Evolutionary conservation across 768 basidiomycete species (phyloP).

Genomic region (Hydnum rufescens): DNA sequence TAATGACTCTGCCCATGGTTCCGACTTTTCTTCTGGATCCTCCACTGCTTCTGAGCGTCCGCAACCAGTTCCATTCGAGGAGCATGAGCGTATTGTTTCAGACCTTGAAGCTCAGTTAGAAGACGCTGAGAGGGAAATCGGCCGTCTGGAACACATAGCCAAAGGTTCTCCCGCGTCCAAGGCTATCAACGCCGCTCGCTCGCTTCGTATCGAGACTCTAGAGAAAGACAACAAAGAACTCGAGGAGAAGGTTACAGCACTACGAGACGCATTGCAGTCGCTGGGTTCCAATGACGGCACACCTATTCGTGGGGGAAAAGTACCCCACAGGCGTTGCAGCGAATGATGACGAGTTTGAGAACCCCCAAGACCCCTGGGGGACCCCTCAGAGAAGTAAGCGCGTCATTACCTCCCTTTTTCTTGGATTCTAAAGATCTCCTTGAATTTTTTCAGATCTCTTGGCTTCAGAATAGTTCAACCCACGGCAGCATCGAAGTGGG

Average conservation of each 20-base stretch:
- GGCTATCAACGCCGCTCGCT: slow-evolving; percentile 59
- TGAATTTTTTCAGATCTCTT: slow-evolving; percentile 48
- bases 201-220: slow-evolving; percentile 52
- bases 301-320: slow-evolving; percentile 2
- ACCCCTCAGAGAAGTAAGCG: slow-evolving; percentile 52
- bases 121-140: slow-evolving; percentile 56
- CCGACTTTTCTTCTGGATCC: not conserved
- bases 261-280: slow-evolving; percentile 3
- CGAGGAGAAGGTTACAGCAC: slow-evolving; percentile 36
- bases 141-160: slow-evolving; percentile 41
- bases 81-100: slow-evolving; percentile 20
- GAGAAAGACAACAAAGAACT: slow-evolving; percentile 62
- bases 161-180: slow-evolving; percentile 55
- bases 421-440: no score
- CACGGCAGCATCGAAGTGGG: not conserved
- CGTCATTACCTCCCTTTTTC: no score
- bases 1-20: slow-evolving; percentile 9
- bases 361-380: slow-evolving; percentile 62
- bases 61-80: slow-evolving; percentile 13
- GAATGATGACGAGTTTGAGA: slow-evolving; percentile 14
- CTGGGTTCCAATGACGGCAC: slow-evolving; percentile 1
- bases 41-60: slow-evolving; percentile 24
- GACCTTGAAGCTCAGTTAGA: slow-evolving; percentile 59
- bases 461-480: slow-evolving; percentile 17
- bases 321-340: slow-evolving; percentile 10